These are phyloP conservation scores for Chrysoporthe austroafricana DNA, from an alignment of 2,329 filamentous ascomycete species.

Conservation along the genomic window DNA sequence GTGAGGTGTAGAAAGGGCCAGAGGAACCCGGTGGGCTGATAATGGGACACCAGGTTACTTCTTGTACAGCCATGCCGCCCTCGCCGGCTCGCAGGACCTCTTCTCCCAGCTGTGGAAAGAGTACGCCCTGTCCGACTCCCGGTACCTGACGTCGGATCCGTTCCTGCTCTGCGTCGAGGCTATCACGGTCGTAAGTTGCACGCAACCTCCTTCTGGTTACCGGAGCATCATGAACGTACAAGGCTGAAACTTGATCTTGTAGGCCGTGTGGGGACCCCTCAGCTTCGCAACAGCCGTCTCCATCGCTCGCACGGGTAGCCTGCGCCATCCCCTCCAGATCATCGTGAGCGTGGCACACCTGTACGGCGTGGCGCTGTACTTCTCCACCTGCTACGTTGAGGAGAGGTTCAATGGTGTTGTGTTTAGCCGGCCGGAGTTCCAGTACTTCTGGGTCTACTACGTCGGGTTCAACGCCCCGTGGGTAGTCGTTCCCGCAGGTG, in stretches of 20 bases:
- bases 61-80: slow-evolving; percentile 66
- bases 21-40: not conserved
- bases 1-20: slow-evolving; percentile 15
- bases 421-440: slow-evolving; percentile 61
- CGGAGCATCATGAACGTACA: not conserved
- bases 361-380: slow-evolving; percentile 67
- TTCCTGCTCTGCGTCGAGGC: slow-evolving; percentile 89
- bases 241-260: not conserved
- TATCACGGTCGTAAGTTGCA: slow-evolving; percentile 69
- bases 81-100: slow-evolving; percentile 71
- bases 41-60: slow-evolving; percentile 69
- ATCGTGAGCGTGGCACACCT: slow-evolving; percentile 57
- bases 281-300: slow-evolving; percentile 53
- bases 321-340: slow-evolving; percentile 56
- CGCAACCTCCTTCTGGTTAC: not conserved
- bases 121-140: slow-evolving; percentile 83
- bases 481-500: slow-evolving; percentile 59
- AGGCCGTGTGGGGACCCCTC: slow-evolving; percentile 64
- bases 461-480: slow-evolving; percentile 64
- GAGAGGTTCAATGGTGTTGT: slow-evolving; percentile 47
- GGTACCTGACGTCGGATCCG: slow-evolving; percentile 79
- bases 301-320: slow-evolving; percentile 47
- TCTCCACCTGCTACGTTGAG: slow-evolving; percentile 59
- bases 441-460: slow-evolving; percentile 69
- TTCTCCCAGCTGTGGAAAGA: slow-evolving; percentile 93